Conservation (phyloP, 78 protist species). For the Dictyostelium citrinum region DNA sequence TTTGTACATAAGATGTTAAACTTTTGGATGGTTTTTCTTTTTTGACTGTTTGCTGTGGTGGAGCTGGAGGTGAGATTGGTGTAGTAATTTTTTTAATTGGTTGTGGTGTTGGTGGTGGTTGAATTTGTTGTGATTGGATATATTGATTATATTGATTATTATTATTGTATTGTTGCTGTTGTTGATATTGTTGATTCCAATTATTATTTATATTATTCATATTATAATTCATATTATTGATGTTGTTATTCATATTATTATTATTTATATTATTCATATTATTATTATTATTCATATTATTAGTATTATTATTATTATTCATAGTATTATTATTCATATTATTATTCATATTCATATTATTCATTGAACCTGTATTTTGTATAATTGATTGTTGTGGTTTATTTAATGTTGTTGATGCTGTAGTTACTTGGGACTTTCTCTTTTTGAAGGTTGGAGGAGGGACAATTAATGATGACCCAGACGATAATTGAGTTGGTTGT, state of each 20-base stretch:
- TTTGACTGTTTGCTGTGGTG: not conserved
- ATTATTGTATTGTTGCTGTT: not conserved
- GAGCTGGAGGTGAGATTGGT: not conserved
- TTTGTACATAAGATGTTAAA: constrained; percentile 23
- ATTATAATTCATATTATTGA: not conserved
- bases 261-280: not conserved
- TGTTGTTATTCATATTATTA: not conserved
- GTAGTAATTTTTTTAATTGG: not conserved
- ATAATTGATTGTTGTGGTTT: constrained; percentile 12
- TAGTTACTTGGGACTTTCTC: not conserved
- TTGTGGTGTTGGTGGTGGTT: not conserved
- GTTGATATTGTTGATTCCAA: not conserved
- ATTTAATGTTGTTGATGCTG: not conserved
- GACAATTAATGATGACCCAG: constrained; percentile 8
- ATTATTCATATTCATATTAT: not conserved
- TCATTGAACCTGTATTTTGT: not conserved
- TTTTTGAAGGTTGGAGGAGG: constrained; percentile 63
- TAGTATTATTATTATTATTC: not conserved
- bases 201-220: not conserved
- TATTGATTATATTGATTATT: not conserved
- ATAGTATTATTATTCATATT: not conserved
- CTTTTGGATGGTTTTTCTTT: not conserved
- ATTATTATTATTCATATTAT: not conserved
- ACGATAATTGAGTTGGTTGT: not conserved
- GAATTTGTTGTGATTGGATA: not conserved